These are phyloP conservation scores for Penicillium brevicompactum DNA, from an alignment of 2,329 filamentous ascomycete species.

Conservation along the genomic window DNA sequence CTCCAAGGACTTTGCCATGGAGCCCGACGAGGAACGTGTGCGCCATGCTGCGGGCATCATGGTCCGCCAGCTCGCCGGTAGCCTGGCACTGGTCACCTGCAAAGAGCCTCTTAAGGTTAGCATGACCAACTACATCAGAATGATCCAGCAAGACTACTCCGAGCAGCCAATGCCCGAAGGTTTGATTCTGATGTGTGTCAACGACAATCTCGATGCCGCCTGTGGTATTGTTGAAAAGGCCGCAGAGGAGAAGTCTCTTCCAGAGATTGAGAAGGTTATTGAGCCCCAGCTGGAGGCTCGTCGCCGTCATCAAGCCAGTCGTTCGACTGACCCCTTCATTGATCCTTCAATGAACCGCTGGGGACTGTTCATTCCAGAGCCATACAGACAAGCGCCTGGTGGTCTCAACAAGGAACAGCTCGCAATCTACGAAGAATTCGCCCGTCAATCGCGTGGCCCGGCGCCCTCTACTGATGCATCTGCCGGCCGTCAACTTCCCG, in stretches of 20 bases:
- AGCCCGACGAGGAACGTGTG: slow-evolving; percentile 84
- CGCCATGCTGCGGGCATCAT: slow-evolving; percentile 87
- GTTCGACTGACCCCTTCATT: slow-evolving; percentile 82
- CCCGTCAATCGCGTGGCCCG: slow-evolving; percentile 74
- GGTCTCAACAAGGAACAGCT: slow-evolving; percentile 90
- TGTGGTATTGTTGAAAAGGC: slow-evolving; percentile 94
- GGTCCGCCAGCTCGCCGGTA: slow-evolving; percentile 92
- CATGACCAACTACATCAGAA: slow-evolving; percentile 96
- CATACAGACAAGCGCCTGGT: slow-evolving; percentile 80
- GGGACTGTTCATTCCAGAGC: slow-evolving; percentile 91
- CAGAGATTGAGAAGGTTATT: slow-evolving; percentile 93
- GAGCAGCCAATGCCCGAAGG: slow-evolving; percentile 84
- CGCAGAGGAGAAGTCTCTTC: slow-evolving; percentile 87
- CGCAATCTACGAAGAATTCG: slow-evolving; percentile 96
- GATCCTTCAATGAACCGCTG: slow-evolving; percentile 82
- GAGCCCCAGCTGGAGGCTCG: slow-evolving; percentile 77
- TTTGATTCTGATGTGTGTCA: slow-evolving; percentile 97
- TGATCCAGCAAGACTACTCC: slow-evolving; percentile 67
- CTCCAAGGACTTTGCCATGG: slow-evolving; percentile 92
- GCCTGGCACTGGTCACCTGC: slow-evolving; percentile 93
- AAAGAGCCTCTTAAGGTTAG: slow-evolving; percentile 96
- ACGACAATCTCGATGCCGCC: slow-evolving; percentile 91
- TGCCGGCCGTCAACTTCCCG: slow-evolving; percentile 62
- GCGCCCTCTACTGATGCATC: slow-evolving; percentile 57
- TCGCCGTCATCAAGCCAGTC: slow-evolving; percentile 71